Base-by-base conservation (phyloP, 73 alveolate species). In the Paramecium sexaurelia region DNA sequence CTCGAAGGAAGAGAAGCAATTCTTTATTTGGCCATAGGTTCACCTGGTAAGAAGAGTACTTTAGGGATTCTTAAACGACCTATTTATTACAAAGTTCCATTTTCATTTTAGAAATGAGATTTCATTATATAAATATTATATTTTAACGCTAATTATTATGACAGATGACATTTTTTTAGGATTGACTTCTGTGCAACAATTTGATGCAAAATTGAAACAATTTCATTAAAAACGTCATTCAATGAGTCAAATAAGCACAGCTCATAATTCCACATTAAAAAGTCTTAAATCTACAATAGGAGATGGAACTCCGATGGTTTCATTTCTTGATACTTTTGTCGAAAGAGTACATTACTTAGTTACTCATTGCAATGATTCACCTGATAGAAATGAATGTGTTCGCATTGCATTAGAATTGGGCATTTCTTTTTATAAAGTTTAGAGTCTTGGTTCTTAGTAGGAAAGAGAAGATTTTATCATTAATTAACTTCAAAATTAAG, bases 381-480 rank as follows among this genome's bases (percentile, higher is more conserved):
- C 37, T 2, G 87, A 36, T 27, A 73, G 57, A 39, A 73, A 73
- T 73, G 87, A 73, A 73, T 73, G 87, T 73, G 55, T 36, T 22
- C 55, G 87, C 6, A 73, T 73, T 0, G 55, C 66, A 17, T 22
- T 36, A 5, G 87, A 73, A 36, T 73, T 73, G 35, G 87, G 87
- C 7, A 33, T 73, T 4, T 73, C 87, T 5, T 73, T 73, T 10
- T 73, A 73, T 33, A 27, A 36, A 9, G 36, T 73, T 13, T 22
- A 36, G 35, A 36, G 36, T 13, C 57, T 73, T 15, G 6, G 55
- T 36, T 27, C 55, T 73, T n/a, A 73, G 13, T 39, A 73, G 11
- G 66, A 36, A 8, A 15, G 87, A n/a, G 87, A 73, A 36, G 87
- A 73, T 22, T 73, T 36, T 24, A 27, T 73, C 3, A 33, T 73